Evolutionary conservation across 192 early-diverging fungal genomes (phyloP).

Genomic region (Backusella sp.): DNA sequence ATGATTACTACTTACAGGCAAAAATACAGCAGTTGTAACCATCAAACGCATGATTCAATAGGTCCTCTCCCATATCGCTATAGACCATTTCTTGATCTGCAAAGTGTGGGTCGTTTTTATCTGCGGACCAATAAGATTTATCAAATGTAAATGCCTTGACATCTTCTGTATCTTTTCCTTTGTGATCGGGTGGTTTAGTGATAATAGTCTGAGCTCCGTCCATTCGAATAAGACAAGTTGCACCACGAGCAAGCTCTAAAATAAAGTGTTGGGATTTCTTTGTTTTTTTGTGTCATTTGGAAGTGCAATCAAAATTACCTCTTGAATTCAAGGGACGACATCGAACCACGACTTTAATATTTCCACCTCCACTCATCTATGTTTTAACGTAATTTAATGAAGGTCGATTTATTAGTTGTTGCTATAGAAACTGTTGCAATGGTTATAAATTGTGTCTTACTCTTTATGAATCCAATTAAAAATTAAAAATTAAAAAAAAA

Average conservation of each 20-base stretch:
- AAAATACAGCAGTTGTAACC: constrained; percentile 95
- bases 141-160: constrained; percentile 81
- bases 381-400: not conserved
- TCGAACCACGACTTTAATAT: constrained; percentile 73
- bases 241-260: constrained; percentile 60
- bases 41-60: constrained; percentile 84
- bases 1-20: constrained; percentile 63
- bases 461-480: not conserved
- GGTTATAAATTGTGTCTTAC: not conserved
- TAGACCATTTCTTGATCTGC: constrained; percentile 79
- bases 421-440: constrained; percentile 2
- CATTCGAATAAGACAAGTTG: constrained; percentile 69
- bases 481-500: not conserved
- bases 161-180: constrained; percentile 34
- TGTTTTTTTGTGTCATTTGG: not conserved
- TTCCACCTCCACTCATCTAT: constrained; percentile 38
- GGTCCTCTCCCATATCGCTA: constrained; percentile 68
- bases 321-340: constrained; percentile 74
- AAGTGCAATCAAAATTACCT: constrained; percentile 40
- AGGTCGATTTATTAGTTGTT: not conserved
- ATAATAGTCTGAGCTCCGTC: constrained; percentile 69
- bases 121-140: constrained; percentile 86
- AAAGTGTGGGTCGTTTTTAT: constrained; percentile 55
- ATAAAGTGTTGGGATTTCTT: not conserved
- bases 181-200: constrained; percentile 43